phyloP scores from a whole-genome alignment of 1,284 basidiomycete genomes.

The Trichosporon sp. region DNA sequence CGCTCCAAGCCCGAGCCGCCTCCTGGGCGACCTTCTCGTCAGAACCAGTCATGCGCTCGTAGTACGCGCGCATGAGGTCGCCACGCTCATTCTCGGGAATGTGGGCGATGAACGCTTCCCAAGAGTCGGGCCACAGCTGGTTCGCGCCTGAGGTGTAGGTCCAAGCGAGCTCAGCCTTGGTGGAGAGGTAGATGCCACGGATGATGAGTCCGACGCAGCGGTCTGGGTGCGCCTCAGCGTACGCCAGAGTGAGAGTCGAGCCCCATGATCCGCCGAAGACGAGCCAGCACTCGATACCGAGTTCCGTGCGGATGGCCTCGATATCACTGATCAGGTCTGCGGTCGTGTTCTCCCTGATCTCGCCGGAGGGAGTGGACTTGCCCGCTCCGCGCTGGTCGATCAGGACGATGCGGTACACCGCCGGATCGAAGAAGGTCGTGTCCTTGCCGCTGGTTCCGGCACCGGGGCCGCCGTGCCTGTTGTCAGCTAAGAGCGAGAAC shows the following conservation, averaged over 20 bases:
- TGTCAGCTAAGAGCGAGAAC: background rate
- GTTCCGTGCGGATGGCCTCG: constrained; percentile 74
- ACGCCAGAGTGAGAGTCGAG: constrained; percentile 83
- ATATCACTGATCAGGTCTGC: constrained; percentile 93
- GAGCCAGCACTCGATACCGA: constrained; percentile 78
- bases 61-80: constrained; percentile 76
- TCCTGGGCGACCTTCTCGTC: constrained; percentile 62
- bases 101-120: constrained; percentile 76
- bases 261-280: constrained; percentile 94
- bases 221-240: constrained; percentile 82
- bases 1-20: constrained; percentile 73
- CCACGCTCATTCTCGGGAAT: constrained; percentile 77
- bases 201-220: constrained; percentile 77
- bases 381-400: constrained; percentile 84
- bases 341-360: constrained; percentile 83
- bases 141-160: constrained; percentile 73
- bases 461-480: constrained; percentile 44
- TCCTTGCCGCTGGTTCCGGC: constrained; percentile 60
- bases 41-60: constrained; percentile 73
- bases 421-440: constrained; percentile 77
- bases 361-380: constrained; percentile 79
- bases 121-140: constrained; percentile 78
- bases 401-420: constrained; percentile 69
- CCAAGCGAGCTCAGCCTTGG: constrained; percentile 82
- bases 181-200: constrained; percentile 87